Base-by-base conservation (phyloP, 352 stramenopile species). In the Globisporangium abappressorium region DNA sequence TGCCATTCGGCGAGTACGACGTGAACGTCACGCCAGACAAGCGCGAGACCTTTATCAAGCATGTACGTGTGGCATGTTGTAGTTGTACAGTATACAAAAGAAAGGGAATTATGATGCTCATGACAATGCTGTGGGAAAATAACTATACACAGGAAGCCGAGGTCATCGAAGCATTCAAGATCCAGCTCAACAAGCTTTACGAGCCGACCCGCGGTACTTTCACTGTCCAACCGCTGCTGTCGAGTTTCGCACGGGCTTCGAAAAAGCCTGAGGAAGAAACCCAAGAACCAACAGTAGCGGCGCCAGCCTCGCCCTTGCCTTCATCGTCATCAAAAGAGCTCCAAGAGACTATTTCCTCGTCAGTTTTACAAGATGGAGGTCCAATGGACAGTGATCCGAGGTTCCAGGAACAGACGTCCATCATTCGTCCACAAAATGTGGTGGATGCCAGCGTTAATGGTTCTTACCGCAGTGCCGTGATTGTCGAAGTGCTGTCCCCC, bases 21-120 rank as follows among this genome's bases (percentile, higher is more conserved):
- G 89, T 99, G 38, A 99, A 99, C 77, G 75, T 99, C 24, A 97
- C 94, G 26, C 97, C 97, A 1, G 97, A 99, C 84, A 99, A 99
- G 70, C 84, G 97, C 26, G 87, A 99, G 70, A 96, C 98, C 2
- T 91, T 98, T 57, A n/a, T 92, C 24, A 87, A 84, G 51, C 67
- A 92, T 67, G 84, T 91, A 74, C 43, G 74, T 64, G n/a, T 20
- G 41, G 18, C 15, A 7, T 47, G 5, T 20, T n/a, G 5, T n/a
- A 47, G 12, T 14, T 47, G 7, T n/a, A n/a, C 41, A 47, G 15
- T n/a, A 46, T 46, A 9, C 15, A 49, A n/a, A 20, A 49, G 14
- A 5, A 15, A 8, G 24, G 24, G 24, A 26, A 26, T 26, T 26
- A 26, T 26, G 18, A 49, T 49, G 43, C 43, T 49, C 43, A n/a